A percentile compares a stretch with the other conserved stretches of the same genome.
Conservation (phyloP, 805 yeast genomes). For the Kodamaea lidongshanica region DNA sequence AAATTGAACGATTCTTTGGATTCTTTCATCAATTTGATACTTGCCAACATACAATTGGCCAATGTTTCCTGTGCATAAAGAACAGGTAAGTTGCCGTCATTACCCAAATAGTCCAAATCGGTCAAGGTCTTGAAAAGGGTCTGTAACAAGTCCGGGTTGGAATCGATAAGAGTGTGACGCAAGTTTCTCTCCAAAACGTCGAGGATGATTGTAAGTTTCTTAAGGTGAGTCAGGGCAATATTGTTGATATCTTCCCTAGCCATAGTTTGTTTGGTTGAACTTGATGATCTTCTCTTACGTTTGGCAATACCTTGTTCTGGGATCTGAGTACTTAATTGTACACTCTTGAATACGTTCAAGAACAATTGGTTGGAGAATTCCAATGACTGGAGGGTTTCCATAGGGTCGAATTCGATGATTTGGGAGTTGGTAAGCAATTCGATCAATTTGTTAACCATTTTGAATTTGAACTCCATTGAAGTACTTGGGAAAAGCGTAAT, state of each 20-base stretch:
- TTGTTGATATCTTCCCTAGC: constrained; percentile 62
- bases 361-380: constrained; percentile 52
- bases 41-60: constrained; percentile 75
- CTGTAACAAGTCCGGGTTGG: constrained; percentile 43
- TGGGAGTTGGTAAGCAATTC: constrained; percentile 49
- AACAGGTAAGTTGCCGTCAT: constrained; percentile 88
- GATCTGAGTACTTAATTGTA: constrained; percentile 46
- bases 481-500: constrained; percentile 48
- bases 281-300: constrained; percentile 76
- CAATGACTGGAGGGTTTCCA: constrained; percentile 48
- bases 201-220: constrained; percentile 68
- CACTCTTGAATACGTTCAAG: constrained; percentile 51
- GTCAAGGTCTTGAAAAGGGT: constrained; percentile 57
- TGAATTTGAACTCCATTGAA: constrained; percentile 48
- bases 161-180: constrained; percentile 22
- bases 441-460: constrained; percentile 43
- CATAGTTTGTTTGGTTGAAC: constrained; percentile 69
- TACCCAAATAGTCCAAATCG: constrained; percentile 77
- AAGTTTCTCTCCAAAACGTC: constrained; percentile 65
- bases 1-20: constrained; percentile 25
- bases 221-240: constrained; percentile 73
- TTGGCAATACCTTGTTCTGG: constrained; percentile 54
- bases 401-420: constrained; percentile 29
- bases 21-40: constrained; percentile 50
- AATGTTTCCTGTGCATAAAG: constrained; percentile 85